These are phyloP conservation scores for Exophiala xenobiotica DNA, from an alignment of 2,329 filamentous ascomycete species.

Conservation along the genomic window DNA sequence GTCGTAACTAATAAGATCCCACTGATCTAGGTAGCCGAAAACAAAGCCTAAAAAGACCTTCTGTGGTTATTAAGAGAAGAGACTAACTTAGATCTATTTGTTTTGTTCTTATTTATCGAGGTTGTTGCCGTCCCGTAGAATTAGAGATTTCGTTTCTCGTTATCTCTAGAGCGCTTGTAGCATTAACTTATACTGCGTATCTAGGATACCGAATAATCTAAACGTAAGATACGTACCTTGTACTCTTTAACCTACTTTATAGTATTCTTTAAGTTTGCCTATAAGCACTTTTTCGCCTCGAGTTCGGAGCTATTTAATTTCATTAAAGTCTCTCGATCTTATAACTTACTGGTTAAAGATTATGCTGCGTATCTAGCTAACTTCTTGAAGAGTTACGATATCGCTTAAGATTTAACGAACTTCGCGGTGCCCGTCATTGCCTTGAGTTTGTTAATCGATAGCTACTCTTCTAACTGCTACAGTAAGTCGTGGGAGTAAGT, in stretches of 20 bases:
- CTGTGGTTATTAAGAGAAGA: slow-evolving; percentile 30
- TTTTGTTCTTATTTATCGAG: slow-evolving; percentile 29
- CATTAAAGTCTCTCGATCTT: slow-evolving; percentile 24
- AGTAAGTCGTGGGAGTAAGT: slow-evolving; percentile 17
- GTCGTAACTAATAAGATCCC: slow-evolving; percentile 29
- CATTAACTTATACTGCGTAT: slow-evolving; percentile 24
- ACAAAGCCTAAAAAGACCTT: slow-evolving; percentile 30
- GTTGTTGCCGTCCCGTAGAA: slow-evolving; percentile 29
- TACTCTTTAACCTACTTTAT: slow-evolving; percentile 31
- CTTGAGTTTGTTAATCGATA: slow-evolving; percentile 32
- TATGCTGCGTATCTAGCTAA: slow-evolving; percentile 28
- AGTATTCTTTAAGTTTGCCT: slow-evolving; percentile 27
- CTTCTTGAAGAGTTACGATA: slow-evolving; percentile 27
- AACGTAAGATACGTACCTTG: slow-evolving; percentile 13
- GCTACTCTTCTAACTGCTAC: slow-evolving; percentile 29
- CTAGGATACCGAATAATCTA: slow-evolving; percentile 11
- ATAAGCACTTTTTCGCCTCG: slow-evolving; percentile 21
- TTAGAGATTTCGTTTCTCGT: slow-evolving; percentile 27
- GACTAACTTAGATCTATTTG: slow-evolving; percentile 25
- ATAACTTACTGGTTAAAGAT: slow-evolving; percentile 30
- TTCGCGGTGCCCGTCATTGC: slow-evolving; percentile 32
- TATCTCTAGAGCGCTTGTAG: slow-evolving; percentile 23
- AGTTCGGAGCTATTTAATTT: slow-evolving; percentile 29
- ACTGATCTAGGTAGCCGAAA: slow-evolving; percentile 21
- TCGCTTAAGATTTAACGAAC: slow-evolving; percentile 25